Percentiles rank a stretch among this genome's conserved stretches.
These are phyloP conservation scores for Lunasporangiospora selenospora DNA, from an alignment of 192 early-diverging fungal species.

Conservation along the genomic window DNA sequence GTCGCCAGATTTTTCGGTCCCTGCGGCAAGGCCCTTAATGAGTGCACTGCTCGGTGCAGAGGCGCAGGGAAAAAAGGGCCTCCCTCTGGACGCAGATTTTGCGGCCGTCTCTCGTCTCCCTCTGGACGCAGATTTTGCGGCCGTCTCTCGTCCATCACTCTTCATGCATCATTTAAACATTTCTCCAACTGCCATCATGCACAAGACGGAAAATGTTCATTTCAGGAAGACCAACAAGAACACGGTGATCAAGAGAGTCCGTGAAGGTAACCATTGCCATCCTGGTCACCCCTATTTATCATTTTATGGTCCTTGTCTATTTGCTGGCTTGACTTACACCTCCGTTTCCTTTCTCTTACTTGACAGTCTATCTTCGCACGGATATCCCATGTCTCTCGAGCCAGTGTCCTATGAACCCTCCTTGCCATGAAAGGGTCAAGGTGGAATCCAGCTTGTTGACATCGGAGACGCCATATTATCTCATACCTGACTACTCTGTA, in stretches of 20 bases:
- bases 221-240: slow-evolving; percentile 60
- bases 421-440: slow-evolving; percentile 35
- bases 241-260: slow-evolving; percentile 57
- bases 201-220: slow-evolving; percentile 41
- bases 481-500: slow-evolving; percentile 63
- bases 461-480: slow-evolving; percentile 45
- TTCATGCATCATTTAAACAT: no score
- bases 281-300: background rate
- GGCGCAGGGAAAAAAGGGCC: no score
- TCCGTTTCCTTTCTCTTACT: background rate
- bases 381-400: slow-evolving; percentile 65
- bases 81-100: no score
- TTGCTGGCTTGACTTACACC: background rate
- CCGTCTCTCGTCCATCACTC: no score
- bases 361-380: slow-evolving; percentile 59
- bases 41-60: no score
- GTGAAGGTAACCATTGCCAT: slow-evolving; percentile 54
- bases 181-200: no score
- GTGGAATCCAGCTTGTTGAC: slow-evolving; percentile 48
- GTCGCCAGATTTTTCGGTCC: no score
- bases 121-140: no score
- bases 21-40: no score
- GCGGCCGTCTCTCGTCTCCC: no score
- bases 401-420: slow-evolving; percentile 42
- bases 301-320: background rate